Base-by-base conservation (phyloP, 345 rosid species). In the Litchi chinensis region DNA sequence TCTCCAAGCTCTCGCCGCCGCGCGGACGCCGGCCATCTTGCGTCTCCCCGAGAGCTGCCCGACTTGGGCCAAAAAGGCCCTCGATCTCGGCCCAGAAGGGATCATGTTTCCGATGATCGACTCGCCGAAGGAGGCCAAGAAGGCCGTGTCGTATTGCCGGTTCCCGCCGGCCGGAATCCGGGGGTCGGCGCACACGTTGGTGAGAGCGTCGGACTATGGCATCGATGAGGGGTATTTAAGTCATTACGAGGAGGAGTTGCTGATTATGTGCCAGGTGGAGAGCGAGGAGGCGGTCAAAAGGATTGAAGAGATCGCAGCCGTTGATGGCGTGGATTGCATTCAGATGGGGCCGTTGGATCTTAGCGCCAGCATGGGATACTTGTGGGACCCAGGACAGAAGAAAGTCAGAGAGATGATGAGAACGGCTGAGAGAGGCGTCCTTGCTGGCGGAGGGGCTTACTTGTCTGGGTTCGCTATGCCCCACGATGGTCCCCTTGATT, bases 281-380 rank as follows among this genome's bases (percentile, higher is more conserved):
- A 85, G 90, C 66, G 89, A 62, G 48, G 95, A 91, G 6, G 96
- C 83, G 8, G 99, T 90, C 44, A 83, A 89, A 72, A 92, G 82
- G 26, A 88, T 86, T 0, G 93, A 90, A 32, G 95, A 93, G 44
- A 93, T 95, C 79, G 92, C 93, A 6, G 93, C 88, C 48, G 92
- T 92, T 7, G 94, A 92, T 8, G 99, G 98, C 43, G 97, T 95
- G 1, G 98, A 93, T 83, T 93, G 98, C 85, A 82, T 95, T 65
- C 97, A 93, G 75, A 92, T 95, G 94, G 99, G 99, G 37, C 99
- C 95, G 63, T 86, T 95, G 89, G 97, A 95, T 86, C 87, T 95
- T 37, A 93, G 98, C 71, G 98, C 91, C 3, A 90, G 92, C 80
- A 74, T 95, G 89, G 99, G 97, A 26, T 95, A 92, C 50, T 67